Percentiles rank a stretch among this genome's conserved stretches.
phyloP scores from a whole-genome alignment of 2,329 filamentous ascomycete species.

The Ascochyta fabae region DNA sequence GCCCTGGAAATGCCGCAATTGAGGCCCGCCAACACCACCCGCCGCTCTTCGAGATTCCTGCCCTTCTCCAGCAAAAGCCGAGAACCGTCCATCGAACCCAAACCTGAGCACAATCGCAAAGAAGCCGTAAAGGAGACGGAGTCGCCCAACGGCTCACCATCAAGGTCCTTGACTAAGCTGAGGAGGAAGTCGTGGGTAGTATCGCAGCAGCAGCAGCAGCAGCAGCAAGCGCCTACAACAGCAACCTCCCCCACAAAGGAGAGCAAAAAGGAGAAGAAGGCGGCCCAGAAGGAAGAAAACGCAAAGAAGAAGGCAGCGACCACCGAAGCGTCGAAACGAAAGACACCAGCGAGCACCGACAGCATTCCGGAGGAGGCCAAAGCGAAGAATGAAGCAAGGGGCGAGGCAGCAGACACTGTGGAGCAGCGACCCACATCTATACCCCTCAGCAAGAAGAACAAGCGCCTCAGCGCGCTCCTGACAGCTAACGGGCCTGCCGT shows the following conservation, averaged over 20 bases:
- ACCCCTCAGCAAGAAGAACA: conserved; percentile 45
- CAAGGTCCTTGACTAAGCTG: conserved; percentile 42
- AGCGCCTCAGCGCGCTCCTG: conserved; percentile 45
- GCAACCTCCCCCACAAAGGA: conserved; percentile 25
- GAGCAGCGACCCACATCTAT: conserved; percentile 23
- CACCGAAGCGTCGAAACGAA: conserved; percentile 34
- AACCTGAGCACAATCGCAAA: conserved; percentile 35
- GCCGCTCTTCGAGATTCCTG: conserved; percentile 46
- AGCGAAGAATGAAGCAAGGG: conserved; percentile 30
- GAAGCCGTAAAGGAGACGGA: conserved; percentile 35
- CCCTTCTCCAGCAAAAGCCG: conserved; percentile 45
- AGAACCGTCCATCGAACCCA: conserved; percentile 41
- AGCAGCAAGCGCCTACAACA: conserved; percentile 20
- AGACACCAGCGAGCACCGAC: conserved; percentile 27
- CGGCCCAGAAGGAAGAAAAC: conserved; percentile 14
- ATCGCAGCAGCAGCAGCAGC: conserved; percentile 28
- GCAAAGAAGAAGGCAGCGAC: conserved; percentile 25
- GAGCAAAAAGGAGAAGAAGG: conserved; percentile 22
- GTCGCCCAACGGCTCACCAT: conserved; percentile 35
- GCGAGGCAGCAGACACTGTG: conserved; percentile 23
- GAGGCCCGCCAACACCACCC: conserved; percentile 39
- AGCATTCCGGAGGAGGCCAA: conserved; percentile 43
- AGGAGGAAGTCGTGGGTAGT: conserved; percentile 48
- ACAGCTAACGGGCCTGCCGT: conserved; percentile 42
- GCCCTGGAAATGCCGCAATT: conserved; percentile 40